Conservation (phyloP, 2,329 filamentous ascomycete species). For the Aphanoascus verrucosus region DNA sequence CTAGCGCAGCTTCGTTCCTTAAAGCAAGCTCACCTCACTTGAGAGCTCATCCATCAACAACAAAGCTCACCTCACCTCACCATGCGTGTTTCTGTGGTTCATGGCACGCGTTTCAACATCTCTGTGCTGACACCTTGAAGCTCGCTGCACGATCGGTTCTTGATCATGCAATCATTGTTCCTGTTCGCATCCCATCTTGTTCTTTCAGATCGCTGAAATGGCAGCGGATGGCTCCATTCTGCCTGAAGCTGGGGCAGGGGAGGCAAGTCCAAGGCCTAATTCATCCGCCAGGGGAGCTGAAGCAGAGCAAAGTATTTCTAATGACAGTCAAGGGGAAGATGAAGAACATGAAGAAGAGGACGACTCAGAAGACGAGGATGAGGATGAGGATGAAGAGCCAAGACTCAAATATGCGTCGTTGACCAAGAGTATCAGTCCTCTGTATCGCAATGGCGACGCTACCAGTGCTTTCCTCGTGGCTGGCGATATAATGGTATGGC, state of each 20-base stretch:
- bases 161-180: constrained; percentile 5
- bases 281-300: constrained; percentile 12
- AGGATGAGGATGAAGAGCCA: constrained; percentile 87
- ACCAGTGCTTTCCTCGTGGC: constrained; percentile 83
- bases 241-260: constrained; percentile 17
- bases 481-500: constrained; percentile 85
- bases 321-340: constrained; percentile 19
- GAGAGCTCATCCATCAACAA: too few species aligned
- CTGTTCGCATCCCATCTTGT: constrained; percentile 6
- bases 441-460: constrained; percentile 91
- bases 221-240: constrained; percentile 30
- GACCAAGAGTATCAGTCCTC: constrained; percentile 63
- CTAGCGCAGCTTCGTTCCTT: too few species aligned
- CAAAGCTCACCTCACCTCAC: too few species aligned
- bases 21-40: too few species aligned
- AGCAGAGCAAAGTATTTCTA: constrained; percentile 1
- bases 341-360: constrained; percentile 40
- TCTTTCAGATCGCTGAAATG: constrained; percentile 27
- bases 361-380: constrained; percentile 58
- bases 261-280: neutral
- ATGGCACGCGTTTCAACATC: neutral
- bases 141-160: neutral
- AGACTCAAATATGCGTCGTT: constrained; percentile 84
- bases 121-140: neutral
- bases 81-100: neutral